Evolutionary conservation across 208 protist genomes (phyloP), one percentile per base, ranked within the genome.

Genomic region (Acanthamoeba lugdunensis): DNA sequence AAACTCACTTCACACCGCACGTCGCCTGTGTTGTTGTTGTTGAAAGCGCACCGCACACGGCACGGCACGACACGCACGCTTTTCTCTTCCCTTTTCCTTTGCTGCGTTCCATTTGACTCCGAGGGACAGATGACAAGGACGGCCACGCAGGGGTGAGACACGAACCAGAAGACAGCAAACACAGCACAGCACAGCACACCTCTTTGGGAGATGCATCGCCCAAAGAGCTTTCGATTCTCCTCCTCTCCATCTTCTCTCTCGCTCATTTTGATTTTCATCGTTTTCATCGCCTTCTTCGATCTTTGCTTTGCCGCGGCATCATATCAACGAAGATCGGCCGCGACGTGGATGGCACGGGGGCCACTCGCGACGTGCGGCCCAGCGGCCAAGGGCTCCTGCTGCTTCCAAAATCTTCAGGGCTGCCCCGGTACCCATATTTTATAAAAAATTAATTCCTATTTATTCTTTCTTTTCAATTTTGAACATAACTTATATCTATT

Each of bases 31-130:
- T 28, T 67, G 61, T 28, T 13, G 61, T 67, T 6, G 1, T 48
- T 48, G 41, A 11, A 5, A 11, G 2, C 6, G 41, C 41, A 48
- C 6, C 41, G 41, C 41, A 48, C 41, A 48, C 41, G 0, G 41
- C 41, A 65, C 21, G 58, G 25, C 14, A n/a, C 58, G 58, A n/a
- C 58, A 65, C 58, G 25, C 65, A n/a, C 65, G 8, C 21, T 73
- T 77, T 77, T 77, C 69, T 45, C 21, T 45, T 41, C 11, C 69
- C 69, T 77, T 77, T 77, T 77, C 69, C 28, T 77, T 77, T 21
- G 6, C 18, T 37, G 16, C 9, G 1, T 21, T 13, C 13, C 54
- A 9, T 21, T 58, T 58, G 18, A 21, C 54, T 58, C 54, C 54
- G 54, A 9, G 18, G 16, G 18, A 58, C 54, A 58, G 16, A 21